Evolutionary conservation across 148 eudicot genomes (phyloP).

Genomic region (Fagopyrum esculentum): DNA sequence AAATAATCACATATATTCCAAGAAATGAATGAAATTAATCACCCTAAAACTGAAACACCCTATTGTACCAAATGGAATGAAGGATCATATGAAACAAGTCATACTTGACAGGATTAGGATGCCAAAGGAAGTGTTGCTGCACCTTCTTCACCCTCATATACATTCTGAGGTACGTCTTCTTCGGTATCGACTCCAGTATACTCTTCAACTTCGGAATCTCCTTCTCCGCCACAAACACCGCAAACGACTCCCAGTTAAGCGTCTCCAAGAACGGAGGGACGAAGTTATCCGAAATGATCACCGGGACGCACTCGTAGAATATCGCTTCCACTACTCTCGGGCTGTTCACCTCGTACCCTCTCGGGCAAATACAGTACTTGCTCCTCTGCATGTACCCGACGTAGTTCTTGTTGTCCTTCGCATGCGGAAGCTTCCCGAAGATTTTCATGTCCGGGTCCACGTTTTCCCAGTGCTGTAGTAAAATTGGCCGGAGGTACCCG

Average conservation of each 20-base stretch:
- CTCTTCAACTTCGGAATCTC: slow-evolving; percentile 62
- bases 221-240: slow-evolving; percentile 56
- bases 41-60: slow-evolving; percentile 32
- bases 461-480: slow-evolving; percentile 49
- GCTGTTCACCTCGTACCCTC: slow-evolving; percentile 62
- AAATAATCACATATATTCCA: background rate
- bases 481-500: slow-evolving; percentile 47
- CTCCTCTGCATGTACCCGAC: slow-evolving; percentile 53
- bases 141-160: slow-evolving; percentile 58
- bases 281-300: slow-evolving; percentile 60
- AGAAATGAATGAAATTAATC: background rate
- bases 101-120: slow-evolving; percentile 59
- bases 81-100: slow-evolving; percentile 78
- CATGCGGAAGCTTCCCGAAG: slow-evolving; percentile 31
- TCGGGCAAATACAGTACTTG: slow-evolving; percentile 64
- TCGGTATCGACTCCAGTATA: slow-evolving; percentile 43
- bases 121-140: slow-evolving; percentile 68
- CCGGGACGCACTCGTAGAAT: slow-evolving; percentile 65
- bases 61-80: slow-evolving; percentile 67
- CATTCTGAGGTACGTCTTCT: slow-evolving; percentile 46
- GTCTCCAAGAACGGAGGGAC: slow-evolving; percentile 63
- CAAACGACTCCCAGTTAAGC: slow-evolving; percentile 64
- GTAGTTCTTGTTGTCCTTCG: slow-evolving; percentile 46
- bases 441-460: slow-evolving; percentile 46
- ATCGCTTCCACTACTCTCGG: slow-evolving; percentile 68